phyloP scores from a whole-genome alignment of 495 filamentous ascomycete species.

The Podospora fimiseda region DNA sequence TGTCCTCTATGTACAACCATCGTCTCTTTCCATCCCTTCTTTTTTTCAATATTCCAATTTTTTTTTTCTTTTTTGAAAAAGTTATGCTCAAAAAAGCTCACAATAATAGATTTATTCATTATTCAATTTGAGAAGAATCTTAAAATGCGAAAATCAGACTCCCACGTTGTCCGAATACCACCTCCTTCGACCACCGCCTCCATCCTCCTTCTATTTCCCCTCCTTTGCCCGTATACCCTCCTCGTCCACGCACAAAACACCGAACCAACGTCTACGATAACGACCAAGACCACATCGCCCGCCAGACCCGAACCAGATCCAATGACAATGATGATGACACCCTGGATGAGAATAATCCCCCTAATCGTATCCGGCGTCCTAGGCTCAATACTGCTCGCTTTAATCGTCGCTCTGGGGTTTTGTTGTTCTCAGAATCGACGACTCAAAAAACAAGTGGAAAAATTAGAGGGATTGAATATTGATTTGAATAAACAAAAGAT shows the following conservation, averaged over 20 bases:
- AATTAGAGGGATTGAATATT: constrained; percentile 3
- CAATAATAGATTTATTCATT: too few species aligned
- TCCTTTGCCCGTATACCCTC: too few species aligned
- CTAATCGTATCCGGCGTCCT: constrained; percentile 9
- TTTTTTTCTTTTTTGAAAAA: background rate
- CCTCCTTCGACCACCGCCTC: too few species aligned
- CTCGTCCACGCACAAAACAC: too few species aligned
- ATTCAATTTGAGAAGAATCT: too few species aligned
- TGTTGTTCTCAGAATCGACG: constrained; percentile 13
- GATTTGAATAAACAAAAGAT: background rate
- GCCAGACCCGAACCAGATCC: too few species aligned
- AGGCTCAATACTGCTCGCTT: constrained; percentile 10
- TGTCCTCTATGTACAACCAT: too few species aligned
- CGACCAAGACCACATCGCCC: too few species aligned
- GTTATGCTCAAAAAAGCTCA: too few species aligned
- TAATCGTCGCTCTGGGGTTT: constrained; percentile 9
- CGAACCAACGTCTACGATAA: background rate
- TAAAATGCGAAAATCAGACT: too few species aligned
- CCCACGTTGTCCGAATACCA: too few species aligned
- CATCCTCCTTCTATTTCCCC: too few species aligned
- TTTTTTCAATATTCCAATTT: background rate
- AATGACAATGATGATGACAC: background rate
- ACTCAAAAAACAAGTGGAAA: constrained; percentile 10
- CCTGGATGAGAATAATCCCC: constrained; percentile 8
- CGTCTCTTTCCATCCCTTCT: background rate